Evolutionary conservation across 176 grass and related monocot genomes (phyloP), one percentile per base, ranked within the genome.

Genomic region (Melocanna baccifera): DNA sequence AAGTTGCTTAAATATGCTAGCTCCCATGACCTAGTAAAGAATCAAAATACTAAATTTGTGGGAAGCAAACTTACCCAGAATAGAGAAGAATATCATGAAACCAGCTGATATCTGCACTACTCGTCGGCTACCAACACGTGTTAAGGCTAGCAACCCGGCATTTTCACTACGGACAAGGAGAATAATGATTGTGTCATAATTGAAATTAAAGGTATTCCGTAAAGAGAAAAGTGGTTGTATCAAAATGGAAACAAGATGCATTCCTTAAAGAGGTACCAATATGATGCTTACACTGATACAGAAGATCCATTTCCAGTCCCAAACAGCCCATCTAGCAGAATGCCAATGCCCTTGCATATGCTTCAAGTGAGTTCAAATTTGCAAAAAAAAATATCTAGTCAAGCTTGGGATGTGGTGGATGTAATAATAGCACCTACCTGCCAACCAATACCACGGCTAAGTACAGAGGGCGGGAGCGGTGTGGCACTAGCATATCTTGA

Each of bases 81-180:
- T 88, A 67, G 97, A 99, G 57, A 99, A 99, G 84, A 99, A 99
- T 67, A 99, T 96, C 97, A 99, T 99, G 86, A 99, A 99, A 63
- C 97, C 93, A 69, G 97, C 97, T 85, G 97, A 94, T 91, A 99
- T 99, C 79, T 99, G 93, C 29, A 96, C 97, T 12, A 99, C 97
- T 66, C 97, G 88, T 78, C 93, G 83, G 87, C 97, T 99, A 76
- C 97, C 97, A 83, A 99, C 84, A 23, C 88, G 93, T 79, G 97
- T 99, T 86, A 99, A 78, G 63, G 93, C 97, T 88, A 99, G 66
- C 86, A 99, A 91, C 12, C 97, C 97, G 19, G 97, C 86, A 91
- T 99, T 99, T 87, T 99, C 97, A 78, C 97, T 99, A 73, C 7
- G 73, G 64, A 69, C 4, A 82, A 84, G 1, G 40, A 43, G 53